Percentiles rank a stretch among this genome's conserved stretches.
These are phyloP conservation scores for Trypanosomatidae sp. DNA, from an alignment of 208 protist genomes.

Conservation along the genomic window DNA sequence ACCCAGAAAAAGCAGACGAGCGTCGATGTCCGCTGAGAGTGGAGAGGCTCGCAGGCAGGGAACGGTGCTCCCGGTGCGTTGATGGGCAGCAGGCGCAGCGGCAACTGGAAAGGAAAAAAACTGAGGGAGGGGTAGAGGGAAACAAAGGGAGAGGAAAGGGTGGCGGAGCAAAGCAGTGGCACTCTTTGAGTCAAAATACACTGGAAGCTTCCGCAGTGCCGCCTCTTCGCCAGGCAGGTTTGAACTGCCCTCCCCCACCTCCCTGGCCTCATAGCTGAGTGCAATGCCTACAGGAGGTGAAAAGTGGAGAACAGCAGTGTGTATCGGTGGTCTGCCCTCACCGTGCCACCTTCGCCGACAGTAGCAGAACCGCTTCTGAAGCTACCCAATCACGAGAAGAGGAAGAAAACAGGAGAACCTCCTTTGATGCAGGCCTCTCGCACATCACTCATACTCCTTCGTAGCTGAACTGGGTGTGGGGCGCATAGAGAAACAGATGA, in stretches of 20 bases:
- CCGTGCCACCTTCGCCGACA: background rate
- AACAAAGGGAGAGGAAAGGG: background rate
- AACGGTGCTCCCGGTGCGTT: background rate
- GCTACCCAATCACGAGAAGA: too few species aligned
- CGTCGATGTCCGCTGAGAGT: background rate
- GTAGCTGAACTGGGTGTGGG: background rate
- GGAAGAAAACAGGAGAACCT: background rate
- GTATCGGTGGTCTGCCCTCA: background rate
- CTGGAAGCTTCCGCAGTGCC: background rate
- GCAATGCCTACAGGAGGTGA: background rate
- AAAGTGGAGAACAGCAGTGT: background rate
- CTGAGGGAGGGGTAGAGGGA: background rate
- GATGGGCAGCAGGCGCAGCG: background rate
- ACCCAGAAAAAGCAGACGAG: background rate
- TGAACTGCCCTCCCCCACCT: background rate
- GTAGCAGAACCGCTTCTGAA: background rate
- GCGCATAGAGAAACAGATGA: background rate
- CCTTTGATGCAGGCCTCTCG: background rate
- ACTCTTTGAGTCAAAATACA: background rate
- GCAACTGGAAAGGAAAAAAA: background rate
- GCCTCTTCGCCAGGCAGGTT: background rate
- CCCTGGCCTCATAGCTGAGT: background rate
- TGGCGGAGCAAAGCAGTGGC: background rate
- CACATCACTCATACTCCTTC: background rate
- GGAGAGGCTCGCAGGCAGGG: background rate